Evolutionary conservation across 768 basidiomycete species (phyloP).

Genomic region (Pisolithus albus): DNA sequence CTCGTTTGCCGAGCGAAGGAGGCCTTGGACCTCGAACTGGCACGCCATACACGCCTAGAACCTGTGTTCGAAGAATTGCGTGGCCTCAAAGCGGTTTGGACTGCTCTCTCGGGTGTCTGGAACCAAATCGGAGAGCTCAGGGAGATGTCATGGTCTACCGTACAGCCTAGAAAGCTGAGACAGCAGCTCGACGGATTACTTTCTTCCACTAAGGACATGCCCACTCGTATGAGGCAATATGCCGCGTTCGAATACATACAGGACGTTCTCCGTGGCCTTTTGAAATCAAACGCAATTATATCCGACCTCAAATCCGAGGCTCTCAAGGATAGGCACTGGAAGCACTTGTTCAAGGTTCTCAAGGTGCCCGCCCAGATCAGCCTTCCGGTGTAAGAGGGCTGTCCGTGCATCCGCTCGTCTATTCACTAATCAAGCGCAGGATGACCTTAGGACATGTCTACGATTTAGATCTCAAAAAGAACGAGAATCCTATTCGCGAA

Average conservation of each 20-base stretch:
- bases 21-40: slow-evolving; percentile 88
- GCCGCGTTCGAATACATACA: slow-evolving; percentile 98
- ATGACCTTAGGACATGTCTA: slow-evolving; percentile 97
- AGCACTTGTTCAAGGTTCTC: slow-evolving; percentile 88
- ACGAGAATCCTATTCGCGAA: slow-evolving; percentile 86
- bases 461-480: slow-evolving; percentile 91
- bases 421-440: slow-evolving; percentile 33
- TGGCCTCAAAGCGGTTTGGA: slow-evolving; percentile 98
- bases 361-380: slow-evolving; percentile 68
- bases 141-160: slow-evolving; percentile 84
- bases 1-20: slow-evolving; percentile 95
- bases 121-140: slow-evolving; percentile 83
- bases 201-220: slow-evolving; percentile 96
- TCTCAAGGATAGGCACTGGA: slow-evolving; percentile 97
- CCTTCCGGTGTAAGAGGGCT: slow-evolving; percentile 54
- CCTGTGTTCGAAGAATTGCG: slow-evolving; percentile 93
- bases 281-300: slow-evolving; percentile 88
- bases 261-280: slow-evolving; percentile 73
- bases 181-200: slow-evolving; percentile 90
- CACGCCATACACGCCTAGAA: slow-evolving; percentile 82
- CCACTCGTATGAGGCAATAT: slow-evolving; percentile 97
- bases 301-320: slow-evolving; percentile 96
- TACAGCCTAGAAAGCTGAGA: slow-evolving; percentile 91
- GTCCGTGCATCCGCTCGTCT: slow-evolving; percentile 8
- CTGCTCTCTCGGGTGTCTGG: slow-evolving; percentile 96